phyloP scores from a whole-genome alignment of 352 stramenopile species.

The Elongisporangium prolatum region DNA sequence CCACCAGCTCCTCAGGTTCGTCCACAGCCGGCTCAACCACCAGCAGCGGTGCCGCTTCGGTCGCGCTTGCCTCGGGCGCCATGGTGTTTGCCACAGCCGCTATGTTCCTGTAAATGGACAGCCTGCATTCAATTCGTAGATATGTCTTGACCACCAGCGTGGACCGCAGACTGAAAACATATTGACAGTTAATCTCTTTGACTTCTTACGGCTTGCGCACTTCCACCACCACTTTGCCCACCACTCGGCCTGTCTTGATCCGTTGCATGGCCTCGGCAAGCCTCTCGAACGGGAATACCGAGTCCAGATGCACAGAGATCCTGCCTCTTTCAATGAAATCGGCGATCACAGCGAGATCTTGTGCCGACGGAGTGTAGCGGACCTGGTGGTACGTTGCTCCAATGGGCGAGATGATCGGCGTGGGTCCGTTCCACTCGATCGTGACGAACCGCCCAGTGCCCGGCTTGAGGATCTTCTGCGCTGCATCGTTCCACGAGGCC shows the following conservation, averaged over 20 bases:
- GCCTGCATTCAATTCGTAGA: background rate
- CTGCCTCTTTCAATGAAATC: conserved; percentile 24
- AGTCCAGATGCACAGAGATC: conserved; percentile 15
- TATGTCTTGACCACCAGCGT: background rate
- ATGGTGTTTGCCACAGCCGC: conserved; percentile 7
- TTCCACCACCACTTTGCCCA: conserved; percentile 37
- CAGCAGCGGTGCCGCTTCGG: conserved; percentile 6
- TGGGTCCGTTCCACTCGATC: conserved; percentile 17
- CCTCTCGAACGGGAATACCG: conserved; percentile 20
- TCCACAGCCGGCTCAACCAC: background rate
- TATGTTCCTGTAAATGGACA: conserved; percentile 5
- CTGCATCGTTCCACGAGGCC: conserved; percentile 23
- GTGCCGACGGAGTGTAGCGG: conserved; percentile 10
- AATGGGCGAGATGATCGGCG: conserved; percentile 48
- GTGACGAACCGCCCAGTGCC: conserved; percentile 31
- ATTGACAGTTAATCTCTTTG: background rate
- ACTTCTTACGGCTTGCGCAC: conserved; percentile 5
- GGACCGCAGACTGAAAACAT: background rate
- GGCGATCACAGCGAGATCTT: conserved; percentile 23
- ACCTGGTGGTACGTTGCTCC: conserved; percentile 28
- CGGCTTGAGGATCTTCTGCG: conserved; percentile 32
- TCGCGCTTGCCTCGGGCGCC: conserved; percentile 5
- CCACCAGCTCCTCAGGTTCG: background rate
- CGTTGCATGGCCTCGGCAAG: conserved; percentile 19
- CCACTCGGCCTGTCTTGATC: conserved; percentile 23